phyloP scores from a whole-genome alignment of 768 basidiomycete species.

The Pulveroboletus sp. region DNA sequence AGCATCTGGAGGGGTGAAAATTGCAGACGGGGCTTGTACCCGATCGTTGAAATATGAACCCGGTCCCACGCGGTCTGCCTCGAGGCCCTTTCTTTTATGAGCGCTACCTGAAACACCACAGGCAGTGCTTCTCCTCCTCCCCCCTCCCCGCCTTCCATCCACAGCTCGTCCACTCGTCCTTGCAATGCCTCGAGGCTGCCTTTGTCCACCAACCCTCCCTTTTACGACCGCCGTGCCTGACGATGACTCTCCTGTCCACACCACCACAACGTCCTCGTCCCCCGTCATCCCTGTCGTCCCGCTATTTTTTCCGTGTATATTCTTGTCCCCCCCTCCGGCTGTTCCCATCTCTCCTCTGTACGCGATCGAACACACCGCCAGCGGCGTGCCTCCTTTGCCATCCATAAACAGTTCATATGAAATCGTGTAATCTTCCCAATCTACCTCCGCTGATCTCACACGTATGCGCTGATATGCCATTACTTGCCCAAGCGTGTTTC shows the following conservation, averaged over 20 bases:
- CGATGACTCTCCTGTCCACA: background rate
- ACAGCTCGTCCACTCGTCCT: background rate
- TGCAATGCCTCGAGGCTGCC: conserved; percentile 2
- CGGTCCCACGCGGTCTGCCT: background rate
- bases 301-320: too few species aligned
- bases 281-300: too few species aligned
- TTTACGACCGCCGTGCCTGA: background rate
- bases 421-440: background rate
- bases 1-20: conserved; percentile 12
- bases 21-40: background rate
- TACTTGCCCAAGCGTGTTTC: background rate
- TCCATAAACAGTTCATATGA: background rate
- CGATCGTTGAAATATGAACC: background rate
- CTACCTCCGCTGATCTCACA: conserved; percentile 2
- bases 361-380: background rate
- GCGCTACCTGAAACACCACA: background rate
- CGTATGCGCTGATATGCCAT: background rate
- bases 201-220: background rate
- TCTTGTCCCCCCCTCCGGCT: too few species aligned
- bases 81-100: background rate
- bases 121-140: background rate
- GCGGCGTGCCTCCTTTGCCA: conserved; percentile 7
- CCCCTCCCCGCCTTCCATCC: background rate
- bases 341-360: background rate
- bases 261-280: background rate